Evolutionary conservation across 192 early-diverging fungal genomes (phyloP).

Genomic region (Umbelopsis vinacea): DNA sequence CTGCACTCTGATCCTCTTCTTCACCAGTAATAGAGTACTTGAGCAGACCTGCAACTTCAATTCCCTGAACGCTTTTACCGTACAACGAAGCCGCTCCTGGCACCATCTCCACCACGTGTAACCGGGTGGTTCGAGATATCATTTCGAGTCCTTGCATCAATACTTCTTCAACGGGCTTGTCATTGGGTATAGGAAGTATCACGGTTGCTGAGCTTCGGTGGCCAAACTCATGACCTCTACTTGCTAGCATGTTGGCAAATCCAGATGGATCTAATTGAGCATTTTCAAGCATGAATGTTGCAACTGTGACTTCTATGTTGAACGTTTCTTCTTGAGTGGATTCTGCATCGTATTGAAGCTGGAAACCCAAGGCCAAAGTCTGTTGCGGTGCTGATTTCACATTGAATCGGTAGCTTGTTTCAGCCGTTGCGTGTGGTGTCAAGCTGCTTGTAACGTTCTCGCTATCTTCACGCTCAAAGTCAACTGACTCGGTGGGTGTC

Average conservation of each 20-base stretch:
- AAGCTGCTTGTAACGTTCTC: background rate
- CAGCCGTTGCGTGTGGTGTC: background rate
- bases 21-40: constrained; percentile 42
- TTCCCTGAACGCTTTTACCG: constrained; percentile 57
- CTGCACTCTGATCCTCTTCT: constrained; percentile 29
- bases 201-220: constrained; percentile 47
- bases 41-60: constrained; percentile 59
- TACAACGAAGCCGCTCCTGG: constrained; percentile 64
- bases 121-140: constrained; percentile 49
- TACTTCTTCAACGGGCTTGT: constrained; percentile 40
- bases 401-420: background rate
- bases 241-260: constrained; percentile 50
- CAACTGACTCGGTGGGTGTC: background rate
- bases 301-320: constrained; percentile 51
- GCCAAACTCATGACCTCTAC: constrained; percentile 50
- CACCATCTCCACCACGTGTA: constrained; percentile 61
- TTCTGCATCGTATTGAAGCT: background rate
- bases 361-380: background rate
- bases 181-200: constrained; percentile 31
- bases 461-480: background rate
- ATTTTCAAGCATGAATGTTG: constrained; percentile 46
- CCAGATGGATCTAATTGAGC: constrained; percentile 49
- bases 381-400: background rate
- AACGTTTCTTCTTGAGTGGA: background rate
- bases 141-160: constrained; percentile 54